Evolutionary conservation across 2,329 filamentous ascomycete genomes (phyloP).

Genomic region (Aspergillus neotritici): DNA sequence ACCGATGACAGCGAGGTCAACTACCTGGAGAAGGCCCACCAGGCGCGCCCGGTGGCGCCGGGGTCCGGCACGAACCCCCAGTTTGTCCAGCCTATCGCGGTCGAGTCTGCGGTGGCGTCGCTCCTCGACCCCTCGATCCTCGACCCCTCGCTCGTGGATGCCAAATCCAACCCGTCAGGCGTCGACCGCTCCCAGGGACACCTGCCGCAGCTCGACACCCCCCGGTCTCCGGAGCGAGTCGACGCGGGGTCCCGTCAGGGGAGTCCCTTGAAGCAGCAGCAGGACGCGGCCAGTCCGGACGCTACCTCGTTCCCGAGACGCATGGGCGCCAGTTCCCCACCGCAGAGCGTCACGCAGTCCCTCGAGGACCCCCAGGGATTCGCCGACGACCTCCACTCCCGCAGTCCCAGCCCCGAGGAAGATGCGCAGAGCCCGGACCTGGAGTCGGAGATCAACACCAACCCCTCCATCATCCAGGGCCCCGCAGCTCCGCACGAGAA

Average conservation of each 20-base stretch:
- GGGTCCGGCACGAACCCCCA: conserved; percentile 68
- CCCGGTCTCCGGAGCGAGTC: conserved; percentile 17
- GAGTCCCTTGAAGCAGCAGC: conserved; percentile 44
- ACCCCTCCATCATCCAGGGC: conserved; percentile 76
- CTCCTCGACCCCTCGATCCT: conserved; percentile 77
- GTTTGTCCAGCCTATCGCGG: conserved; percentile 65
- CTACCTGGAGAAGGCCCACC: conserved; percentile 54
- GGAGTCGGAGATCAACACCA: conserved; percentile 65
- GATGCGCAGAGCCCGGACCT: conserved; percentile 40
- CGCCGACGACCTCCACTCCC: conserved; percentile 70
- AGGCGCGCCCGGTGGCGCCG: conserved; percentile 65
- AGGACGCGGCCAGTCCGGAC: conserved; percentile 33
- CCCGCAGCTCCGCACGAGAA: conserved; percentile 50
- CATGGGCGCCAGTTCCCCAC: conserved; percentile 46
- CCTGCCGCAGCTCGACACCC: conserved; percentile 36
- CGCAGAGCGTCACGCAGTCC: conserved; percentile 50
- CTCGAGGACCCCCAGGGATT: conserved; percentile 52
- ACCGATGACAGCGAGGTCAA: conserved; percentile 53
- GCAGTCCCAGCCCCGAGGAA: conserved; percentile 27
- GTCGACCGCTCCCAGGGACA: conserved; percentile 43
- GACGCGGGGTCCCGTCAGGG: conserved; percentile 29
- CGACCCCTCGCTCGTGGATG: conserved; percentile 71
- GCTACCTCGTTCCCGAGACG: conserved; percentile 36
- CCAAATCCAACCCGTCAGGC: conserved; percentile 47
- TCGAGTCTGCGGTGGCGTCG: conserved; percentile 88